Evolutionary conservation across 495 filamentous ascomycete genomes (phyloP).

Genomic region (Talaromyces trachyspermus): DNA sequence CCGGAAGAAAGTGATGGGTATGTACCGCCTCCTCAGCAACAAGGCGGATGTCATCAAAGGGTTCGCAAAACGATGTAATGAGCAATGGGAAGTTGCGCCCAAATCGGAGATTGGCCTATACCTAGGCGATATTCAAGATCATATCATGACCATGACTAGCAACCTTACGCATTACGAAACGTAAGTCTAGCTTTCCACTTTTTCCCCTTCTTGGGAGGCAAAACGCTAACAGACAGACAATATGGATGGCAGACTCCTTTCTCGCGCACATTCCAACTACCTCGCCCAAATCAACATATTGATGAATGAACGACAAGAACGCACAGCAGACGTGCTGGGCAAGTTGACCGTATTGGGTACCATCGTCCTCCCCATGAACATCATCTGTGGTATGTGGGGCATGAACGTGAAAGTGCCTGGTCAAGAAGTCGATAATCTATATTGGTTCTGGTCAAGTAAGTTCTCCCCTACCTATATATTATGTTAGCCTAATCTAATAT

Average conservation of each 20-base stretch:
- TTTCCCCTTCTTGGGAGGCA: not conserved
- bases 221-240: constrained; percentile 13
- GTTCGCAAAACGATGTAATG: constrained; percentile 97
- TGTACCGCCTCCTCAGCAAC: constrained; percentile 88
- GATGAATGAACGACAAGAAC: constrained; percentile 95
- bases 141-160: constrained; percentile 95
- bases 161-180: constrained; percentile 95
- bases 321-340: constrained; percentile 87
- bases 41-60: constrained; percentile 99
- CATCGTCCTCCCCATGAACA: constrained; percentile 96
- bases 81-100: constrained; percentile 95
- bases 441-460: constrained; percentile 59
- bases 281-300: constrained; percentile 90
- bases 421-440: constrained; percentile 59
- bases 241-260: constrained; percentile 58
- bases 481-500: constrained; percentile 10
- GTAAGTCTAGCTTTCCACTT: constrained; percentile 41
- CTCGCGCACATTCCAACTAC: constrained; percentile 91
- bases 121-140: constrained; percentile 95
- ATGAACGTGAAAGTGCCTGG: constrained; percentile 98
- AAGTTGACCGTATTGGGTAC: constrained; percentile 94
- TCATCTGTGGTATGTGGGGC: constrained; percentile 96
- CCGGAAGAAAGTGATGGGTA: constrained; percentile 90
- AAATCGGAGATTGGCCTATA: constrained; percentile 93
- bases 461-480: constrained; percentile 4